phyloP scores from a whole-genome alignment of 1,139 yeast genomes.

The Scheffersomyces cryptocercus region DNA sequence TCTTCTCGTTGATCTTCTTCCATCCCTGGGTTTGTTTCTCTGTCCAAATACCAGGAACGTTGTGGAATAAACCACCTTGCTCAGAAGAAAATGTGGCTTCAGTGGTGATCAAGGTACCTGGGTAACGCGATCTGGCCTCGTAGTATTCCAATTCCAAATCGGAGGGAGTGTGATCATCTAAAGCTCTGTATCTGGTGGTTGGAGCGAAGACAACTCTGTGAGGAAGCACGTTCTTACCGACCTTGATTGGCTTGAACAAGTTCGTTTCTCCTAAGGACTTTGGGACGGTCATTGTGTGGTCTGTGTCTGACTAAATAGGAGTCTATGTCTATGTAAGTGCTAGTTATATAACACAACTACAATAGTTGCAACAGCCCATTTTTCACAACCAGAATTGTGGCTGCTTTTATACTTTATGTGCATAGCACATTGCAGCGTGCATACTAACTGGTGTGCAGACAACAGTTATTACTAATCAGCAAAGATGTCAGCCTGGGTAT shows the following conservation, averaged over 20 bases:
- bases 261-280: conserved; percentile 23
- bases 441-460: too few relatives aligned
- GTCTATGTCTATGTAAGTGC: too few relatives aligned
- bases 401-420: too few relatives aligned
- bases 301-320: not conserved
- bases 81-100: conserved; percentile 12
- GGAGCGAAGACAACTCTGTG: conserved; percentile 17
- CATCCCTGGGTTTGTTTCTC: conserved; percentile 49
- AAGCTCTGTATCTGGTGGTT: conserved; percentile 15
- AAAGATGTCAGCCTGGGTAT: too few relatives aligned
- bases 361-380: too few relatives aligned
- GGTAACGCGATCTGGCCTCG: conserved; percentile 11
- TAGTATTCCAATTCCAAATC: conserved; percentile 13
- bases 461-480: too few relatives aligned
- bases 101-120: conserved; percentile 14
- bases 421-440: too few relatives aligned
- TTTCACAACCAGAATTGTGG: too few relatives aligned
- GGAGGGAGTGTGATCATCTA: conserved; percentile 12
- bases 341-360: too few relatives aligned
- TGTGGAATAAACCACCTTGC: conserved; percentile 35
- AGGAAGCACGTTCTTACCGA: conserved; percentile 13
- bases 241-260: conserved; percentile 21
- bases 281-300: conserved; percentile 3
- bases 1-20: conserved; percentile 48
- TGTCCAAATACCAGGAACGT: conserved; percentile 57